These are phyloP conservation scores for Fabrea salina DNA, from an alignment of 169 alveolate species.

Conservation along the genomic window DNA sequence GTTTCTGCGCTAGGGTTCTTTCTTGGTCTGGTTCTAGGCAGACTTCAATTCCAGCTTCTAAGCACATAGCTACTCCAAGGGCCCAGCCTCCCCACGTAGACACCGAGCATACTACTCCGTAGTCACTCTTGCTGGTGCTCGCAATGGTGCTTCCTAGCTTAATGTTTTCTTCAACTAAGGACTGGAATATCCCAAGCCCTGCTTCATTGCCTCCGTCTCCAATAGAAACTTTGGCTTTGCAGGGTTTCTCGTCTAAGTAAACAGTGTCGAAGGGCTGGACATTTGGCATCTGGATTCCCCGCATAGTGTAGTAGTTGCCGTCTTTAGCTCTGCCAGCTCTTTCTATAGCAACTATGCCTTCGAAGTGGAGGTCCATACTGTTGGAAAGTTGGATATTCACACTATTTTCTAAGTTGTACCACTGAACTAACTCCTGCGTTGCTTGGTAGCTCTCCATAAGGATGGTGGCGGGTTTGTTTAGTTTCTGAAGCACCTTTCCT, in stretches of 20 bases:
- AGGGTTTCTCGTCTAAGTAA: neutral
- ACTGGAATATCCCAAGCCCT: slow-evolving; percentile 40
- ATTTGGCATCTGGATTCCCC: slow-evolving; percentile 29
- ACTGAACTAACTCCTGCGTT: neutral
- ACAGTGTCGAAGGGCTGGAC: neutral
- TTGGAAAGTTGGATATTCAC: neutral
- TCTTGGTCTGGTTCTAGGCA: slow-evolving; percentile 9
- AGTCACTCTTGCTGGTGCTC: slow-evolving; percentile 31
- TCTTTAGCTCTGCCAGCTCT: slow-evolving; percentile 33
- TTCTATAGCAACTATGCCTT: slow-evolving; percentile 41
- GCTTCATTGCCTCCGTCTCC: slow-evolving; percentile 62
- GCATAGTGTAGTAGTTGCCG: slow-evolving; percentile 37
- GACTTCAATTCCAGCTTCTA: neutral
- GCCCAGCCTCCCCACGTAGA: slow-evolving; percentile 50
- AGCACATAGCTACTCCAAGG: neutral
- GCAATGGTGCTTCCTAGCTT: slow-evolving; percentile 37
- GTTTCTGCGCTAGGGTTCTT: slow-evolving; percentile 17
- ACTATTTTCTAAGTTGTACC: slow-evolving; percentile 12
- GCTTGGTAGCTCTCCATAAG: slow-evolving; percentile 24
- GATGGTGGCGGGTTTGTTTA: slow-evolving; percentile 13
- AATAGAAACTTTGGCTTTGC: slow-evolving; percentile 27
- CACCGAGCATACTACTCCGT: slow-evolving; percentile 18
- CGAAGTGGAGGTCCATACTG: neutral
- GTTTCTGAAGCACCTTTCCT: slow-evolving; percentile 21
- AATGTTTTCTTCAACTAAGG: slow-evolving; percentile 17